phyloP scores from a whole-genome alignment of 768 basidiomycete species.

The Lactarius quietus region DNA sequence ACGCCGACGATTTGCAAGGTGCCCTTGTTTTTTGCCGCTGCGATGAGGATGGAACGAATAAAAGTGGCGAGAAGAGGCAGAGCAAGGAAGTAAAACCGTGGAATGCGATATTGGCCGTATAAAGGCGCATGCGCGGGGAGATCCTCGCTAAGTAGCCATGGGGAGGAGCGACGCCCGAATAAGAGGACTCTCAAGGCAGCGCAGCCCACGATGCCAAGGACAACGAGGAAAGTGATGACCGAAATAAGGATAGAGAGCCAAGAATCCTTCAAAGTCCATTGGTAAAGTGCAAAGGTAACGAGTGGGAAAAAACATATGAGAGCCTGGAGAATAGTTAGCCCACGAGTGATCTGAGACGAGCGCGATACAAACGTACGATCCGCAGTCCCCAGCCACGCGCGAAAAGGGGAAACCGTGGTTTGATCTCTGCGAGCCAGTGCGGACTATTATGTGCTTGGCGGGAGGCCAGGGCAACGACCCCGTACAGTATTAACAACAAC shows the following conservation, averaged over 20 bases:
- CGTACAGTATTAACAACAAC: slow-evolving; percentile 51
- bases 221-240: slow-evolving; percentile 56
- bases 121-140: slow-evolving; percentile 52
- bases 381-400: slow-evolving; percentile 61
- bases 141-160: slow-evolving; percentile 39
- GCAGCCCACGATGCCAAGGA: slow-evolving; percentile 48
- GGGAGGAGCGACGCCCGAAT: slow-evolving; percentile 39
- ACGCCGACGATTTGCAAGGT: slow-evolving; percentile 66
- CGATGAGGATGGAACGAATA: slow-evolving; percentile 69
- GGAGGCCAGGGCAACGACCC: slow-evolving; percentile 30
- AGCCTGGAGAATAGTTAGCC: slow-evolving; percentile 38
- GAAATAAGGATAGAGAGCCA: slow-evolving; percentile 83
- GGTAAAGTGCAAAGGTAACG: slow-evolving; percentile 76
- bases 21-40: slow-evolving; percentile 57
- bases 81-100: slow-evolving; percentile 66
- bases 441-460: slow-evolving; percentile 27
- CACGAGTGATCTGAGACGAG: not conserved
- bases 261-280: slow-evolving; percentile 89
- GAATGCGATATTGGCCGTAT: slow-evolving; percentile 60
- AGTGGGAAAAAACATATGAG: slow-evolving; percentile 67
- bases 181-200: slow-evolving; percentile 49
- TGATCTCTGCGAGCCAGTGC: slow-evolving; percentile 26
- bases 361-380: slow-evolving; percentile 45
- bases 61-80: slow-evolving; percentile 54
- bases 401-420: slow-evolving; percentile 43